A percentile compares a stretch with the other conserved stretches of the same genome.
Conservation (phyloP, 768 basidiomycete genomes). For the Xanthoconium stramineum region DNA sequence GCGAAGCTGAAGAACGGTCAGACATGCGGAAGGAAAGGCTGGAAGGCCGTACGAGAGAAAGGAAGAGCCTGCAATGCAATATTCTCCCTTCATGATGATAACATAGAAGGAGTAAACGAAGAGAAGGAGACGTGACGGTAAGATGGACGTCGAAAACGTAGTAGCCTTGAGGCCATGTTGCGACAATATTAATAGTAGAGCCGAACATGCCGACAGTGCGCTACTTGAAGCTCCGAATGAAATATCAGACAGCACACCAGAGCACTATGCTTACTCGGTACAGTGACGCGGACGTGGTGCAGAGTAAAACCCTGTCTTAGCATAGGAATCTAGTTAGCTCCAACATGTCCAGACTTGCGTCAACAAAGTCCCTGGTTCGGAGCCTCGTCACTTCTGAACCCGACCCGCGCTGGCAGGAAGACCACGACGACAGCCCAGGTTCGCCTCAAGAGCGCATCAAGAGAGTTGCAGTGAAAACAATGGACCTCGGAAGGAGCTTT, state of each 20-base stretch:
- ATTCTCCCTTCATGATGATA: conserved; percentile 62
- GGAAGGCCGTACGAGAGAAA: conserved; percentile 59
- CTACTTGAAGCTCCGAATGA: conserved; percentile 14
- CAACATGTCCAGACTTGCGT: conserved; percentile 25
- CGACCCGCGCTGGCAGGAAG: conserved; percentile 28
- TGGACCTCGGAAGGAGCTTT: conserved; percentile 61
- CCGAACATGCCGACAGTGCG: conserved; percentile 16
- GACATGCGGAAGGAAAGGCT: conserved; percentile 6
- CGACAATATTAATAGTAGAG: conserved; percentile 7
- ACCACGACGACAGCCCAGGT: conserved; percentile 26
- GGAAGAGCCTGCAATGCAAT: conserved; percentile 71
- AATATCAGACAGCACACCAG: background rate
- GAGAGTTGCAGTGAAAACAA: conserved; percentile 55
- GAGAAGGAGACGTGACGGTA: conserved; percentile 15
- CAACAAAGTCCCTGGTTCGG: conserved; percentile 21
- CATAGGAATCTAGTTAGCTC: conserved; percentile 2
- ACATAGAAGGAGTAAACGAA: conserved; percentile 18
- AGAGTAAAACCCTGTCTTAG: conserved; percentile 11
- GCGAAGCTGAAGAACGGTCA: conserved; percentile 20
- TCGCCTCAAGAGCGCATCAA: conserved; percentile 47
- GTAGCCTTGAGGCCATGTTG: conserved; percentile 23
- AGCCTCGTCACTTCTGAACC: conserved; percentile 27
- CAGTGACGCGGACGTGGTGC: conserved; percentile 4
- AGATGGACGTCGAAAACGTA: conserved; percentile 20
- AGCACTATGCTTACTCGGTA: conserved; percentile 17